Base-by-base conservation (phyloP, 2,329 filamentous ascomycete genomes). In the Alternaria viburni region DNA sequence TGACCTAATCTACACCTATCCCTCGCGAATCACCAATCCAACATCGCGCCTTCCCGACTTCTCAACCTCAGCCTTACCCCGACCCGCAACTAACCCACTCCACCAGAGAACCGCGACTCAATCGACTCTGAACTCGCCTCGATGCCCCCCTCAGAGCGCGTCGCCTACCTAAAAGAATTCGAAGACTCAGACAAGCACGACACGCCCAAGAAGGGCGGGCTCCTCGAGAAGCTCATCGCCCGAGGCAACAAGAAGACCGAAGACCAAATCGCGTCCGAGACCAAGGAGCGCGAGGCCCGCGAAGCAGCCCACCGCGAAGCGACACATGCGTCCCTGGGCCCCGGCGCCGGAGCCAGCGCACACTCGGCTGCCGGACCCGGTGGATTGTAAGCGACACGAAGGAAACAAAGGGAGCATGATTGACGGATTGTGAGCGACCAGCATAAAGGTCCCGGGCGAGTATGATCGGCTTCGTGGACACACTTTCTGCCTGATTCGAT, bases 191-290 rank as follows among this genome's bases (percentile, higher is more conserved):
- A 79, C 64, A 71, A 72, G 59, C 66, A 69, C 25, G 77, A 68
- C 54, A 57, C 61, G 45, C 71, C 73, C 28, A 79, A 77, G 67
- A 76, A 75, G 67, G 75, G 75, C 28, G 70, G 74, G 23, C 69
- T 76, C 17, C 67, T 78, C 19, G 74, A 78, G 50, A 74, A 70
- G 69, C 68, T 78, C 54, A 78, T 78, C 50, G 74, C 74, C 19
- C 69, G 72, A 25, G 76, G 76, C 25, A 79, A 79, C 65, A 79
- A 76, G 71, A 68, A 69, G 52, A 79, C 75, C 3, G 75, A 79
- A 60, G 75, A 79, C 28, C 71, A 79, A 64, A 64, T 79, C 41
- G 70, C 54, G 47, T 63, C 62, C 46, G 75, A 79, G 66, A 59
- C 66, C 17, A 68, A 45, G 43, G 70, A 74, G 61, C 64, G 70